A percentile compares a stretch with the other conserved stretches of the same genome.
Evolutionary conservation across 2,329 filamentous ascomycete genomes (phyloP).

Genomic region (Teratosphaeria pseudoeucalypti): DNA sequence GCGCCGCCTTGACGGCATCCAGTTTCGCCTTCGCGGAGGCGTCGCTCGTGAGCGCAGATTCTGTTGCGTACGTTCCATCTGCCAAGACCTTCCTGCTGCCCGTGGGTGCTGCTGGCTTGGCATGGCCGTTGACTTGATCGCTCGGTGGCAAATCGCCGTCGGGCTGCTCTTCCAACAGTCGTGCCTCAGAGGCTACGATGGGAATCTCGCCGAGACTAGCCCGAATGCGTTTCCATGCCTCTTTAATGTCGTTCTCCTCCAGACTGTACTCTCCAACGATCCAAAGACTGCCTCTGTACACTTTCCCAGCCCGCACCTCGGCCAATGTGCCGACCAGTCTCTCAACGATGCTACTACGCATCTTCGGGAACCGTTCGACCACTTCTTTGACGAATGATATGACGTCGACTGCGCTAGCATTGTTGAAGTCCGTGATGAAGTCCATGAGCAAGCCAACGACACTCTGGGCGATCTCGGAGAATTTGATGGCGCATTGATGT

Average conservation of each 20-base stretch:
- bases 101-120: slow-evolving; percentile 63
- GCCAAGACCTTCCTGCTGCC: slow-evolving; percentile 87
- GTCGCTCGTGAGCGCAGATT: slow-evolving; percentile 88
- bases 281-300: slow-evolving; percentile 94
- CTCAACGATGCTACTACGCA: slow-evolving; percentile 77
- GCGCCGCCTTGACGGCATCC: slow-evolving; percentile 91
- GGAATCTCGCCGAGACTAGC: slow-evolving; percentile 93
- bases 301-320: slow-evolving; percentile 92
- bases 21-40: slow-evolving; percentile 81
- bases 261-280: slow-evolving; percentile 95
- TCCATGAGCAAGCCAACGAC: slow-evolving; percentile 97
- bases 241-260: slow-evolving; percentile 85
- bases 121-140: slow-evolving; percentile 69
- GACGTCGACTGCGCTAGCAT: slow-evolving; percentile 89
- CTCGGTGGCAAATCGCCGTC: slow-evolving; percentile 52
- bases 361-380: slow-evolving; percentile 89
- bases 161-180: slow-evolving; percentile 71
- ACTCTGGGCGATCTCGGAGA: slow-evolving; percentile 93
- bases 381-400: slow-evolving; percentile 99
- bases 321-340: slow-evolving; percentile 80
- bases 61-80: slow-evolving; percentile 94
- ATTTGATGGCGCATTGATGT: slow-evolving; percentile 97
- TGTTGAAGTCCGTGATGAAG: slow-evolving; percentile 97
- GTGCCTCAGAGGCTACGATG: slow-evolving; percentile 88
- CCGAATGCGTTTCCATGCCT: slow-evolving; percentile 93